Base-by-base conservation (phyloP, 306 rosid genomes). In the Castanopsis chinensis region DNA sequence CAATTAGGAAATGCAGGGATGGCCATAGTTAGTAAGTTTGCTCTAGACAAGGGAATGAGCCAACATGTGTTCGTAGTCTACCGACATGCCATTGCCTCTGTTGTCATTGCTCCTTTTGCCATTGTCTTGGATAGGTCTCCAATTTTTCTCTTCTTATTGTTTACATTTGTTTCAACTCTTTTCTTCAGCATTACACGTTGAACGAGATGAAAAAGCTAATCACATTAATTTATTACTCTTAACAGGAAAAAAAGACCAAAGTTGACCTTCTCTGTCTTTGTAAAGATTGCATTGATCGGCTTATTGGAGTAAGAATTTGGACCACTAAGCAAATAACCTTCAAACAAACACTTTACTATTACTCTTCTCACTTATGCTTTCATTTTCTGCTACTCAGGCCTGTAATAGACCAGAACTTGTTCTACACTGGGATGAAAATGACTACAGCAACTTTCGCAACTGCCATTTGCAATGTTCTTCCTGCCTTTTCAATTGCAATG, bases 401-500 rank as follows among this genome's bases (percentile, higher is more conserved):
- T 7, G 92, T 85, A 27, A 78, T 90, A 0, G 92, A 89, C 58
- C 92, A 89, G 76, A 90, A 87, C 87, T 56, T 90, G 87, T 84
- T 20, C 82, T 85, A 85, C 28, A 57, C 81, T 1, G 94, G 92
- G 51, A 76, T 89, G 88, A 88, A 87, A 41, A 41, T 41, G 45
- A 41, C 45, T 41, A 41, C 11, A 8, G 86, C 92, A 17, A 75
- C 88, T 87, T 41, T 41, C 11, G 45, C 45, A 41, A 41, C 45
- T 41, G 45, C 45, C 11, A 41, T 41, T 41, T 41, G 45, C 11
- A 41, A 41, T 41, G 45, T 41, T 41, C 45, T 41, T 83, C 92
- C 92, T 33, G 94, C 91, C 51, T 77, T 88, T 19, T 11, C 45
- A 41, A 7, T 41, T 41, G 45, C 45, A 41, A 41, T 41, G 45